phyloP scores from a whole-genome alignment of 2,329 filamentous ascomycete genomes.

The Clarireedia homoeocarpa region DNA sequence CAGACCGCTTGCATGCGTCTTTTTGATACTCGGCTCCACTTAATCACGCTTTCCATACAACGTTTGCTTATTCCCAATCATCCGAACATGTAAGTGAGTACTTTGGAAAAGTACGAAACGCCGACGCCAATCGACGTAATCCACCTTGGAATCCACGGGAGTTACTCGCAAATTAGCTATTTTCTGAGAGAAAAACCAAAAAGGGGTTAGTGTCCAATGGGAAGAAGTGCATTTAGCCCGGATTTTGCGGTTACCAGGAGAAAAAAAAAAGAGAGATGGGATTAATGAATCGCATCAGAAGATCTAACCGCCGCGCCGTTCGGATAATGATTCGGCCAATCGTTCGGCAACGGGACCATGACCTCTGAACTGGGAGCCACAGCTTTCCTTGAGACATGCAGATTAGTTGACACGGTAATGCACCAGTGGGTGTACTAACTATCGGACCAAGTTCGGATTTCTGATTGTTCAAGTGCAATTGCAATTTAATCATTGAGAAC shows the following conservation, averaged over 20 bases:
- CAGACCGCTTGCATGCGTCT: neutral
- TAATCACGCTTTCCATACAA: neutral
- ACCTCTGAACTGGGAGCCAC: slow-evolving; percentile 2
- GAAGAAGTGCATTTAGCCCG: neutral
- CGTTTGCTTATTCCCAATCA: neutral
- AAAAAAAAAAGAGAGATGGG: neutral
- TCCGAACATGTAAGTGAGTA: neutral
- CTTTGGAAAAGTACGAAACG: neutral
- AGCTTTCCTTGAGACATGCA: neutral
- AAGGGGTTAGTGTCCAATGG: neutral
- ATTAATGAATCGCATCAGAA: slow-evolving; percentile 1
- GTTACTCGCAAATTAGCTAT: slow-evolving; percentile 2
- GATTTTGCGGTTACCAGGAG: neutral
- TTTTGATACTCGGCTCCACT: neutral
- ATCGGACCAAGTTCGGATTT: no score
- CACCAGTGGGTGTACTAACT: no score
- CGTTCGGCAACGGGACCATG: slow-evolving; percentile 2
- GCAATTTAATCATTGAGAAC: no score
- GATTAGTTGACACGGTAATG: neutral
- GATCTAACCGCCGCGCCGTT: neutral
- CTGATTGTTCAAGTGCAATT: no score
- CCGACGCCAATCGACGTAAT: neutral
- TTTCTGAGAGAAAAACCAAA: neutral
- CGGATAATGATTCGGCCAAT: slow-evolving; percentile 1
- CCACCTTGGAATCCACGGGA: neutral